These are phyloP conservation scores for Ormosia emarginata DNA, from an alignment of 306 rosid species.

Conservation along the genomic window DNA sequence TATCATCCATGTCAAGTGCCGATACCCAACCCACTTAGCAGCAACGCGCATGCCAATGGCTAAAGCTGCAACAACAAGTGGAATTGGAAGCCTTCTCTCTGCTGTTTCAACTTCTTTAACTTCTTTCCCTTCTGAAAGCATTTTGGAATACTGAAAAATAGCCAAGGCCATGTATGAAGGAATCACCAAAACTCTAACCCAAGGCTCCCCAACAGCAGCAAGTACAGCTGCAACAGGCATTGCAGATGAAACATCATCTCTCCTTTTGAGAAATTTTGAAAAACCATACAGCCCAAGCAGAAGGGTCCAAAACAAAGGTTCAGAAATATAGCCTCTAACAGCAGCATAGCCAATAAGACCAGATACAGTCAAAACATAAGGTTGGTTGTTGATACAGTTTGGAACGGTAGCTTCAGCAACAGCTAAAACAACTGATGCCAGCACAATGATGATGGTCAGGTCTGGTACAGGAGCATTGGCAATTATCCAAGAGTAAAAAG, in stretches of 20 bases:
- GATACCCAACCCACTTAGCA: constrained; percentile 89
- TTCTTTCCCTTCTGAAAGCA: constrained; percentile 38
- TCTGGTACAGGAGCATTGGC: constrained; percentile 73
- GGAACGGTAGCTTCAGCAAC: constrained; percentile 77
- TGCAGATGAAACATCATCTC: constrained; percentile 70
- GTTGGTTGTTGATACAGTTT: constrained; percentile 57
- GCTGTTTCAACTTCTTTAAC: constrained; percentile 30
- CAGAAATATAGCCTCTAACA: constrained; percentile 65
- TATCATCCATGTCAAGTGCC: constrained; percentile 93
- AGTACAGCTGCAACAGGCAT: constrained; percentile 79
- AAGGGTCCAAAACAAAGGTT: constrained; percentile 91
- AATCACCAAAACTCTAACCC: constrained; percentile 74
- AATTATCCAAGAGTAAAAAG: constrained; percentile 73
- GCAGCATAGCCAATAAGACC: constrained; percentile 83
- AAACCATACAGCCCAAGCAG: constrained; percentile 57
- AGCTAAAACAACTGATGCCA: constrained; percentile 70
- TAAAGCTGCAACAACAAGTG: constrained; percentile 65
- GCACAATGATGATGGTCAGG: constrained; percentile 47
- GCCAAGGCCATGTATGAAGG: constrained; percentile 58
- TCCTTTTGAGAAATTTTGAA: constrained; percentile 59
- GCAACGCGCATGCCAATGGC: constrained; percentile 80
- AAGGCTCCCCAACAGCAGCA: constrained; percentile 89
- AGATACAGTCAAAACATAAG: constrained; percentile 64
- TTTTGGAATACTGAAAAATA: constrained; percentile 56
- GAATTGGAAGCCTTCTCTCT: constrained; percentile 56